Evolutionary conservation across 305 asterid species (phyloP).

Genomic region (Fraxinus sp.): DNA sequence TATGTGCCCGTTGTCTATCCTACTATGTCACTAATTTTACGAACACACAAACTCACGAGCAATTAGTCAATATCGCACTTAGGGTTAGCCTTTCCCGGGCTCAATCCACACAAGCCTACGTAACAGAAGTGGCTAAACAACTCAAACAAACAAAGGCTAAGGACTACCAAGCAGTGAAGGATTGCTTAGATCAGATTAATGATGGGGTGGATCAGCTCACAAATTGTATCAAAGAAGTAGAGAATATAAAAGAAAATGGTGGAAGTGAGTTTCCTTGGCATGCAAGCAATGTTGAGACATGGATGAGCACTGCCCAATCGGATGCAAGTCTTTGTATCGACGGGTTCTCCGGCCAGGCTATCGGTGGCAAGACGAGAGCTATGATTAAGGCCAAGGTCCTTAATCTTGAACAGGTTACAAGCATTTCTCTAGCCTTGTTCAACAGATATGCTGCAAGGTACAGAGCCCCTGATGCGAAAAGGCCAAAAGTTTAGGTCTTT

Average conservation of each 20-base stretch:
- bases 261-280: constrained; percentile 52
- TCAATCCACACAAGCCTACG: constrained; percentile 40
- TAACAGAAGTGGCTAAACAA: constrained; percentile 35
- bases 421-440: constrained; percentile 54
- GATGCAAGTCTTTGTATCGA: constrained; percentile 51
- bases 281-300: constrained; percentile 27
- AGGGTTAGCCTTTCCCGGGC: constrained; percentile 46
- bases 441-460: constrained; percentile 55
- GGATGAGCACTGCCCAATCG: constrained; percentile 67
- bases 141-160: constrained; percentile 31
- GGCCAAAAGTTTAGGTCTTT: constrained; percentile 26
- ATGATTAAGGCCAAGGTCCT: constrained; percentile 48
- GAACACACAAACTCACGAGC: constrained; percentile 33
- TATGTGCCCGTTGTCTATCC: constrained; percentile 47
- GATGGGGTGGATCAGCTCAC: constrained; percentile 53
- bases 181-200: constrained; percentile 55
- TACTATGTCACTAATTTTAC: constrained; percentile 33
- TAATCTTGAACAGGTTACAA: constrained; percentile 54
- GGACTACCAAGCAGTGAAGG: constrained; percentile 35
- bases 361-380: constrained; percentile 51
- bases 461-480: constrained; percentile 30
- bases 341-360: constrained; percentile 48
- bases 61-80: constrained; percentile 47
- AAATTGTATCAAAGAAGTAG: constrained; percentile 47
- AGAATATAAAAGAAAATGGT: constrained; percentile 32